These are phyloP conservation scores for Ensete glaucum DNA, from an alignment of 176 grass and related monocot genomes.

Conservation along the genomic window DNA sequence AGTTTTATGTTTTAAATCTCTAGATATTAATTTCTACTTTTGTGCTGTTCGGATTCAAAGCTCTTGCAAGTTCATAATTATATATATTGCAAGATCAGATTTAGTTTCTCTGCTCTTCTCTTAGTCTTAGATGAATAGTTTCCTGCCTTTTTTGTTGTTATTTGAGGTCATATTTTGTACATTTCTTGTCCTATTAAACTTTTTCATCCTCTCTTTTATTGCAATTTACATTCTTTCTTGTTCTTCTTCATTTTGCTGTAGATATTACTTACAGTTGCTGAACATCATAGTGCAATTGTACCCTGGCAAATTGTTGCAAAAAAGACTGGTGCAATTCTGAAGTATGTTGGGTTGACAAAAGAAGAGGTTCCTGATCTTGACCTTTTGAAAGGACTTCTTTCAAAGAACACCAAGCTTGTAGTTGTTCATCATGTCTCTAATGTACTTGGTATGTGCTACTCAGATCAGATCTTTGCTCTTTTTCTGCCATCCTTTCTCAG, in stretches of 20 bases:
- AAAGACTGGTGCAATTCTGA: slow-evolving; percentile 69
- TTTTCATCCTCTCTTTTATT: slow-evolving; percentile 2
- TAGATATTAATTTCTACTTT: not conserved
- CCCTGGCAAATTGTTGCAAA: slow-evolving; percentile 86
- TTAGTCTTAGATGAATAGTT: not conserved
- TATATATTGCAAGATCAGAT: too few species aligned
- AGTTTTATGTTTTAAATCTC: not conserved
- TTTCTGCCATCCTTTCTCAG: not conserved
- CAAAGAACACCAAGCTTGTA: slow-evolving; percentile 84
- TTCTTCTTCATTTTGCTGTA: slow-evolving; percentile 20
- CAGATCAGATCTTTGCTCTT: not conserved
- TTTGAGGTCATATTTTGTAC: too few species aligned
- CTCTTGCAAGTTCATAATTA: too few species aligned
- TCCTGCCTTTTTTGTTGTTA: not conserved
- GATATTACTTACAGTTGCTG: slow-evolving; percentile 80
- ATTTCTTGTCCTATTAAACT: not conserved
- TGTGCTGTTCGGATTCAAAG: too few species aligned
- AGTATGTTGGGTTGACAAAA: slow-evolving; percentile 85
- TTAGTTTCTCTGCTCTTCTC: not conserved
- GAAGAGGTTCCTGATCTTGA: slow-evolving; percentile 85
- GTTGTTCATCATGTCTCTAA: slow-evolving; percentile 89
- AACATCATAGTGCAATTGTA: slow-evolving; percentile 90
- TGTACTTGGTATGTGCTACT: slow-evolving; percentile 46
- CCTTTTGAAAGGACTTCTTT: slow-evolving; percentile 67
- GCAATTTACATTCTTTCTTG: not conserved